Evolutionary conservation across 371 early-diverging fungal species (phyloP), one percentile per base, ranked within the genome.

Genomic region (Actinomortierella ambigua): DNA sequence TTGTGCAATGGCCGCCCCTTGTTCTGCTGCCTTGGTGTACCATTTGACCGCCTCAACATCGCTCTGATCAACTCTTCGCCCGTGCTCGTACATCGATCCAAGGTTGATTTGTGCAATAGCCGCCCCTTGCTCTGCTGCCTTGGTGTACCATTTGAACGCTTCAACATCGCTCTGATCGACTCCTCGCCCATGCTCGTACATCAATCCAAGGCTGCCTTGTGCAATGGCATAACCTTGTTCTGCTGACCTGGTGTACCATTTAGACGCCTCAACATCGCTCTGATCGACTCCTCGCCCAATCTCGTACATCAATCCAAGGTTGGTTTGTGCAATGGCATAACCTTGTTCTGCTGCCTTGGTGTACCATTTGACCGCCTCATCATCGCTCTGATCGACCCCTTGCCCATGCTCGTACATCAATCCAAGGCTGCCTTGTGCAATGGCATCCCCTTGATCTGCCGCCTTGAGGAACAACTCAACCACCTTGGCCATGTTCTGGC

Each of bases 251-350:
- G 66, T 67, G 75, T 91, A 95, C 88, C 89, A 93, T 47, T 78
- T 59, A 23, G 92, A 85, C 5, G 94, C 94, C 42, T 84, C 78
- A 2, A 65, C 53, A 11, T 87, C 64, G 53, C 90, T 76, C 64
- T 85, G 84, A 49, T 84, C 82, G 7, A 90, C 85, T 24, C 92
- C 93, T 53, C 88, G 79, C 29, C 94, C 95, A 29, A 91, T 89
- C 77, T 94, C 93, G 66, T 91, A 92, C 58, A 91, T 90, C 66
- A 91, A 88, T 0, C 90, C 94, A 47, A 93, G 81, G 50, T 93
- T 93, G 79, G 90, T 92, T 75, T 91, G 88, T 15, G 91, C 88
- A 1, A 92, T 92, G 0, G 87, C 83, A 52, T 87, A 84, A 20
- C 83, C 84, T 55, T 84, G 85, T 17, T 66, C 77, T 0, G 93